Percentiles rank a stretch among this genome's conserved stretches.
phyloP scores from a whole-genome alignment of 768 basidiomycete genomes.

The Kondoa subrosea region DNA sequence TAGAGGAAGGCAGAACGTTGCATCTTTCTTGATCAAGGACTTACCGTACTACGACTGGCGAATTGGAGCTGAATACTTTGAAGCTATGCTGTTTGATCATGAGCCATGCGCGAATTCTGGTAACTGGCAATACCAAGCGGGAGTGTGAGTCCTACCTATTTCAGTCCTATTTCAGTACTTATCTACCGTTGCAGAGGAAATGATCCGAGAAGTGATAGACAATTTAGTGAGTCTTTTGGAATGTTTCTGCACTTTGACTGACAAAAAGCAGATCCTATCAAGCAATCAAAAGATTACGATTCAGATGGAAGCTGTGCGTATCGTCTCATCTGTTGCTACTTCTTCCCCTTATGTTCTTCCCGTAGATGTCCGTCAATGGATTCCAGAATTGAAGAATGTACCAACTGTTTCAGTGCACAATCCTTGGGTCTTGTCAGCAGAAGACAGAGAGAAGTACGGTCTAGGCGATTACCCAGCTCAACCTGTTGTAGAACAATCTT shows the following conservation, averaged over 20 bases:
- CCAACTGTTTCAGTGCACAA: constrained; percentile 13
- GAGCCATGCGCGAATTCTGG: constrained; percentile 24
- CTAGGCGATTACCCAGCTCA: constrained; percentile 14
- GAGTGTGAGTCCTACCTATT: constrained; percentile 16
- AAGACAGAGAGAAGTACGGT: constrained; percentile 14
- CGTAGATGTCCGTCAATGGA: constrained; percentile 22
- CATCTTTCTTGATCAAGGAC: constrained; percentile 36
- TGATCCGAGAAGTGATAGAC: not conserved
- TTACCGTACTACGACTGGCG: constrained; percentile 36
- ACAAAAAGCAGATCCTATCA: constrained; percentile 28
- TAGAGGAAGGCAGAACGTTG: constrained; percentile 38
- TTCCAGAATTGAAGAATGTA: constrained; percentile 21
- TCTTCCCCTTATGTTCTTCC: not conserved
- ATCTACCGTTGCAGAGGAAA: not conserved
- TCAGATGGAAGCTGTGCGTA: constrained; percentile 14
- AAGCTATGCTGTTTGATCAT: constrained; percentile 33
- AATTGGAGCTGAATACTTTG: constrained; percentile 39
- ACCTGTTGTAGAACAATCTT: constrained; percentile 22
- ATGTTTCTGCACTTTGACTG: constrained; percentile 25
- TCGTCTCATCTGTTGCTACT: not conserved
- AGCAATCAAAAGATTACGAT: constrained; percentile 26
- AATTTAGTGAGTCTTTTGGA: constrained; percentile 16
- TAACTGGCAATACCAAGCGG: not conserved
- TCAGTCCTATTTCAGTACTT: not conserved
- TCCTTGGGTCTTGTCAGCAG: constrained; percentile 23